phyloP scores from a whole-genome alignment of 257 asterid genomes.

The Solanum chmielewskii region DNA sequence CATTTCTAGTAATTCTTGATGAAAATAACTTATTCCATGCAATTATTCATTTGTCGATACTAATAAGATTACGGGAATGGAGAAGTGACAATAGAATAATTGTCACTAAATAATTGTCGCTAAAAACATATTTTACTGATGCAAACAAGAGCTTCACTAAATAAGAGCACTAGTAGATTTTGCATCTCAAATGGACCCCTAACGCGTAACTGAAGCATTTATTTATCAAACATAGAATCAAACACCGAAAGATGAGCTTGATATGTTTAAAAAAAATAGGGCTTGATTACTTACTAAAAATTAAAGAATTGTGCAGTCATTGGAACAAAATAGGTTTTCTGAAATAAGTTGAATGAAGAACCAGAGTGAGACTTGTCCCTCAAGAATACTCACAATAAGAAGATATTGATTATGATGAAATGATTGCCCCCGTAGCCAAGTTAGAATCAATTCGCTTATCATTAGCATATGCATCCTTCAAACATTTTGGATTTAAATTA shows the following conservation, averaged over 20 bases:
- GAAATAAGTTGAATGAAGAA: no score
- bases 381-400: not conserved
- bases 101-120: not conserved
- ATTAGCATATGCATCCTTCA: not conserved
- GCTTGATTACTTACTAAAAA: not conserved
- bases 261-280: no score
- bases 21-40: not conserved
- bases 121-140: no score
- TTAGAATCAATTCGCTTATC: not conserved
- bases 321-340: not conserved
- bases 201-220: not conserved
- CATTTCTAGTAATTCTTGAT: not conserved
- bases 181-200: not conserved
- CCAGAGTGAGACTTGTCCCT: not conserved
- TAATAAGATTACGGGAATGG: not conserved
- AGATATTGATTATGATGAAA: not conserved
- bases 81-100: not conserved
- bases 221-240: not conserved
- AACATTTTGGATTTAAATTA: no score
- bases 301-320: no score
- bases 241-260: not conserved
- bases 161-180: not conserved
- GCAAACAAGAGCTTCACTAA: not conserved
- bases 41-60: not conserved
- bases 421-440: not conserved